Evolutionary conservation across 2,329 filamentous ascomycete genomes (phyloP).

Genomic region (Thielaviopsis cerberus): DNA sequence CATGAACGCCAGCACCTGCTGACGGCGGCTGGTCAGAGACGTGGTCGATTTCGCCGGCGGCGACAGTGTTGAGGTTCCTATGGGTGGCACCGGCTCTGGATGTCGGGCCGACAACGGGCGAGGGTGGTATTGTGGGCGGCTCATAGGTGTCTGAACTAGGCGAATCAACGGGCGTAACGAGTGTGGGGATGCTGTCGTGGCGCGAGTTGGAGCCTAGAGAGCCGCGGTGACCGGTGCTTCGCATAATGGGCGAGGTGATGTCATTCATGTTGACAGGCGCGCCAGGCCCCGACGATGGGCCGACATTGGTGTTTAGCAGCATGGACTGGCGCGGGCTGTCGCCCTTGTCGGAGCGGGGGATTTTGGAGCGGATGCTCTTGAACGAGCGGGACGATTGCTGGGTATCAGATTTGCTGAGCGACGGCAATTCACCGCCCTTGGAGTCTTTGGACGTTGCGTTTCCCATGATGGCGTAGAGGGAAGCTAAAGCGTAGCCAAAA

Average conservation of each 20-base stretch:
- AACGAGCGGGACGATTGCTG: slow-evolving; percentile 82
- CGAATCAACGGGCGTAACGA: slow-evolving; percentile 14
- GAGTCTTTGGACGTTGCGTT: slow-evolving; percentile 10
- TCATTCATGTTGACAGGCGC: neutral
- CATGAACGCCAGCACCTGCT: slow-evolving; percentile 38
- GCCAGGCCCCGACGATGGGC: neutral
- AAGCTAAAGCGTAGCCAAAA: neutral
- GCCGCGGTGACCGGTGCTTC: slow-evolving; percentile 4
- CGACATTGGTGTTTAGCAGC: slow-evolving; percentile 43
- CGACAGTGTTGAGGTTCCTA: slow-evolving; percentile 61
- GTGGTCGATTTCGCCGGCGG: slow-evolving; percentile 80
- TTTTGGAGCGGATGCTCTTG: slow-evolving; percentile 72
- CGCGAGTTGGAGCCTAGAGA: slow-evolving; percentile 15
- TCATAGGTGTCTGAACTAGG: slow-evolving; percentile 6
- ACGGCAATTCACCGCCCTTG: slow-evolving; percentile 31
- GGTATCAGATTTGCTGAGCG: slow-evolving; percentile 80
- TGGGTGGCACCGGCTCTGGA: slow-evolving; percentile 57
- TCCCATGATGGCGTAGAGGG: slow-evolving; percentile 5
- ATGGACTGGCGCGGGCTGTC: slow-evolving; percentile 70
- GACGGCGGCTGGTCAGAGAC: slow-evolving; percentile 80
- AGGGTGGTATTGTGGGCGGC: slow-evolving; percentile 6
- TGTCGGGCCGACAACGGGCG: slow-evolving; percentile 54
- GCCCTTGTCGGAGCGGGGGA: slow-evolving; percentile 50
- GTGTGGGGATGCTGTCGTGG: slow-evolving; percentile 23
- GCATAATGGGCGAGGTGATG: slow-evolving; percentile 45